These are phyloP conservation scores for Solanum chiquidenum DNA, from an alignment of 257 asterid genomes.

Conservation along the genomic window DNA sequence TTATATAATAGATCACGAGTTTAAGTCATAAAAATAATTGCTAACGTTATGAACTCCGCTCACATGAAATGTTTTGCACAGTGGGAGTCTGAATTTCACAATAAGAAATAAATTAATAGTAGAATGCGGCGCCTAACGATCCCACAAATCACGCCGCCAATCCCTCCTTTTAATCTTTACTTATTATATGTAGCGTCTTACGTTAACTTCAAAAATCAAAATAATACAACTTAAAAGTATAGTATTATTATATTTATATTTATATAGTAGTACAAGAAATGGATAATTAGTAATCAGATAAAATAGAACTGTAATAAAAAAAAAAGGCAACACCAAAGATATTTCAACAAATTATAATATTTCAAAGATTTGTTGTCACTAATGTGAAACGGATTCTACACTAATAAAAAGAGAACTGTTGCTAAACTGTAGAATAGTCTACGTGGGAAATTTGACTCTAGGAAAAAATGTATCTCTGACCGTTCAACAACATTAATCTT, in stretches of 20 bases:
- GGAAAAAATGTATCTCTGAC: not conserved
- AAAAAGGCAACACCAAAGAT: not conserved
- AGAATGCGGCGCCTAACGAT: conserved; percentile 37
- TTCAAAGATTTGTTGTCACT: not conserved
- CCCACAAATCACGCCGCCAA: conserved; percentile 52
- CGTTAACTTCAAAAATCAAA: not conserved
- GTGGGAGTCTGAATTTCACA: not conserved
- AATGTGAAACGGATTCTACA: not conserved
- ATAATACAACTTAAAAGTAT: not conserved
- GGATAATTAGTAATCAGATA: not conserved
- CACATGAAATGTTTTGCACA: too few species aligned
- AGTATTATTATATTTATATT: not conserved
- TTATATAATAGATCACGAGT: not conserved
- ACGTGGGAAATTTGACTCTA: not conserved
- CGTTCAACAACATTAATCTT: not conserved
- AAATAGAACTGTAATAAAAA: not conserved
- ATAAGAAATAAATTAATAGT: not conserved
- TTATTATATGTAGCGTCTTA: not conserved
- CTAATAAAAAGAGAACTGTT: not conserved
- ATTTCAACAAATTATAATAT: not conserved
- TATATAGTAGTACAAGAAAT: not conserved
- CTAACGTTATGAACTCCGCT: too few species aligned
- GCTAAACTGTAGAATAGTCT: not conserved
- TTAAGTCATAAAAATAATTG: too few species aligned
- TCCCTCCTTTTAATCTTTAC: conserved; percentile 20